These are phyloP conservation scores for Hypoxylon sp. DNA, from an alignment of 2,329 filamentous ascomycete species.

Conservation along the genomic window DNA sequence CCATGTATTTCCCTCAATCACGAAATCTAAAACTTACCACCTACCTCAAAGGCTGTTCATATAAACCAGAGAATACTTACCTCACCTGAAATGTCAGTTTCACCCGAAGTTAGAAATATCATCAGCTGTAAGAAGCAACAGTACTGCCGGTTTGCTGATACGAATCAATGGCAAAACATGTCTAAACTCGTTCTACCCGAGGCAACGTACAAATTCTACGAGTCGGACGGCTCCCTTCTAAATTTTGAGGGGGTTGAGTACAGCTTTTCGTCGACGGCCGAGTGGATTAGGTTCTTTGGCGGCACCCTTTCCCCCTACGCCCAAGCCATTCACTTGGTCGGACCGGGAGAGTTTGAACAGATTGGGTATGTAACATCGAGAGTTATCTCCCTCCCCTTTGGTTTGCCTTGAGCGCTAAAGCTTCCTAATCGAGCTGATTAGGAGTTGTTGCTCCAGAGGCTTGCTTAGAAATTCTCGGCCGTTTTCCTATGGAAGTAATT, in stretches of 20 bases:
- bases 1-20: neutral
- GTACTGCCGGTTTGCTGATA: slow-evolving; percentile 24
- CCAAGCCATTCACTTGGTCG: slow-evolving; percentile 11
- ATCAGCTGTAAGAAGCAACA: slow-evolving; percentile 16
- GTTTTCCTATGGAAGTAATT: too few species aligned
- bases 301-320: neutral
- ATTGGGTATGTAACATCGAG: too few species aligned
- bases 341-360: slow-evolving; percentile 10
- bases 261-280: slow-evolving; percentile 3
- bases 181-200: slow-evolving; percentile 10
- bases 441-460: too few species aligned
- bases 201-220: slow-evolving; percentile 5
- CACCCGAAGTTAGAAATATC: slow-evolving; percentile 9
- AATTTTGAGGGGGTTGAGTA: neutral
- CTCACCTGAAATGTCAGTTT: slow-evolving; percentile 6
- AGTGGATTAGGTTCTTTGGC: slow-evolving; percentile 8
- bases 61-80: too few species aligned
- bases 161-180: slow-evolving; percentile 18
- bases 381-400: too few species aligned
- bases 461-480: too few species aligned
- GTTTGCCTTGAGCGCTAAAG: too few species aligned
- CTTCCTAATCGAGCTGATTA: too few species aligned
- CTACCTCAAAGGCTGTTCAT: too few species aligned
- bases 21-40: neutral
- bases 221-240: slow-evolving; percentile 8